These are phyloP conservation scores for Amorphotheca resinae DNA, from an alignment of 495 filamentous ascomycete genomes.

Conservation along the genomic window DNA sequence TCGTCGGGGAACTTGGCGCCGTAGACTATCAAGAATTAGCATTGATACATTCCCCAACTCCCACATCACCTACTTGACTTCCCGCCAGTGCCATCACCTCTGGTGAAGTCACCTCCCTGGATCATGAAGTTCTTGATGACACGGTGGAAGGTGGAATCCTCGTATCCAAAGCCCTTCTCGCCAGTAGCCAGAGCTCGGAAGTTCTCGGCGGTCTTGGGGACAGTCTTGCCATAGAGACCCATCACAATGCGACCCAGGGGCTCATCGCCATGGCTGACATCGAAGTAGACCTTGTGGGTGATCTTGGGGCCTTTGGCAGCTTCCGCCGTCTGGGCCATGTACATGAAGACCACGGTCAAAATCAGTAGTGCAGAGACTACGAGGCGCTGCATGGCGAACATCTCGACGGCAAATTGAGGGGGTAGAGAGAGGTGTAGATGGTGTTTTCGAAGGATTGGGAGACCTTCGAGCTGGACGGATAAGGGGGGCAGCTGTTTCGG, in stretches of 20 bases:
- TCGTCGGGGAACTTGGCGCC: constrained; percentile 91
- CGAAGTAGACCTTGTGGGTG: constrained; percentile 94
- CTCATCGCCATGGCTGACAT: constrained; percentile 84
- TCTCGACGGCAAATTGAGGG: constrained; percentile 23
- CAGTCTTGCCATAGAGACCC: constrained; percentile 94
- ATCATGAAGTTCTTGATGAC: constrained; percentile 99
- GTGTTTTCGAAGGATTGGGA: constrained; percentile 1
- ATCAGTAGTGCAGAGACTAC: constrained; percentile 60
- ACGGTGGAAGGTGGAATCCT: constrained; percentile 93
- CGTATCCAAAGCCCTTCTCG: constrained; percentile 93
- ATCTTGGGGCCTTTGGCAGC: constrained; percentile 91
- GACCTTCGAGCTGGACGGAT: constrained; percentile 4
- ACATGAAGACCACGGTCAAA: constrained; percentile 56
- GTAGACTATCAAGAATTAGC: constrained; percentile 47
- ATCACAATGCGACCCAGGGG: constrained; percentile 76
- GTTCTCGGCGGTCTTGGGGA: constrained; percentile 96
- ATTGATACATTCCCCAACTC: no score
- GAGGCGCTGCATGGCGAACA: constrained; percentile 45
- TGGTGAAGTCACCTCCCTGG: constrained; percentile 98
- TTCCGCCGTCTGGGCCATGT: constrained; percentile 55
- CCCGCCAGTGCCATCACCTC: constrained; percentile 87
- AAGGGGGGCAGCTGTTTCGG: constrained; percentile 9
- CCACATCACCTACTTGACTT: constrained; percentile 58
- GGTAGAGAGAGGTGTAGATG: constrained; percentile 2
- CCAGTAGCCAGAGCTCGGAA: constrained; percentile 95